phyloP scores from a whole-genome alignment of 176 grass and related monocot genomes.

The Oryza meyeriana region DNA sequence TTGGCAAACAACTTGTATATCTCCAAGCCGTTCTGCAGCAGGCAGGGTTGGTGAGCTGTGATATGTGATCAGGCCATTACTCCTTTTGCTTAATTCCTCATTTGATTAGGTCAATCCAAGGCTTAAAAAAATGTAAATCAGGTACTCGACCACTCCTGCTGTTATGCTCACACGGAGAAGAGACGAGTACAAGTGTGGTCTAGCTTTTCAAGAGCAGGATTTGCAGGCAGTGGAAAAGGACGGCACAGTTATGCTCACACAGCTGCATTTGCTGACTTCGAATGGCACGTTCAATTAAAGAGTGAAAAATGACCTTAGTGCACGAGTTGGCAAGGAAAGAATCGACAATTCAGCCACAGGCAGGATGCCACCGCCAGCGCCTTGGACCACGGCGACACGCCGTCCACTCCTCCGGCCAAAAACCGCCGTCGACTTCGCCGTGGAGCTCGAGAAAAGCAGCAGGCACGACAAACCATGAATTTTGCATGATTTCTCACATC shows the following conservation, averaged over 20 bases:
- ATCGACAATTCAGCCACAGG: background rate
- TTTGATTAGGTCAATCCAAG: slow-evolving; percentile 14
- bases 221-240: background rate
- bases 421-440: background rate
- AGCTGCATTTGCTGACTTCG: slow-evolving; percentile 3
- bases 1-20: slow-evolving; percentile 17
- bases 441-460: background rate
- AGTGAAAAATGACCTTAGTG: slow-evolving; percentile 12
- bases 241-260: background rate
- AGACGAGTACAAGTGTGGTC: background rate
- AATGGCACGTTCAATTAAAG: background rate
- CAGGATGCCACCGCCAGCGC: background rate
- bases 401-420: background rate
- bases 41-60: slow-evolving; percentile 27
- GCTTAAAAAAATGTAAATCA: background rate
- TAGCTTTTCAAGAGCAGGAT: background rate
- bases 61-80: background rate
- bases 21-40: background rate
- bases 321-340: background rate
- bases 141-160: background rate
- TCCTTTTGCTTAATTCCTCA: too few relatives aligned
- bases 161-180: background rate
- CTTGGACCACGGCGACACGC: background rate
- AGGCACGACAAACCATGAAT: background rate
- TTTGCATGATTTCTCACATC: slow-evolving; percentile 27